Evolutionary conservation across 108 stramenopile genomes (phyloP), one percentile per base, ranked within the genome.

Genomic region (Skeletonema marinoi): DNA sequence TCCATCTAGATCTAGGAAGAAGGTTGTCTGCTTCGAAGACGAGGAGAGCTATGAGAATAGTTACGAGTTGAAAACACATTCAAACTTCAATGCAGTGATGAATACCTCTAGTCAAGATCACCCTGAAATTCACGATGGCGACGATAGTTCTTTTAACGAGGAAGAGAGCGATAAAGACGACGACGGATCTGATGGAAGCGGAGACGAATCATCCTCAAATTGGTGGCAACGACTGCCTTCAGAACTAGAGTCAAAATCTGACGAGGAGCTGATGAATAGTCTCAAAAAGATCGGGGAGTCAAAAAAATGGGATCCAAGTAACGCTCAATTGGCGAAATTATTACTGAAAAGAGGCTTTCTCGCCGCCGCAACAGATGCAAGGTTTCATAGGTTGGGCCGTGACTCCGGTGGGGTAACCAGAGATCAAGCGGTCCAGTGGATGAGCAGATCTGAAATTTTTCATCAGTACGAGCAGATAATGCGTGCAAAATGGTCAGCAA

Each of bases 11-110:
- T 38, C 48, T 0, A 39, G 32, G 63, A 66, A 71, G 33, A 75
- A 82, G 42, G 44, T 36, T 29, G 82, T 79, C 25, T 63, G 74
- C 38, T 79, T 83, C 42, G 73, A 66, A 32, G 72, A 72, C 29
- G 14, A 72, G 25, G 33, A 32, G 32, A 71, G 17, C 29, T 32
- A 35, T 38, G 32, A 56, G 10, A 9, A 69, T 32, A 29, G 3
- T 1, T 19, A 17, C n/a, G 67, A 59, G 32, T 51, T 51, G 44
- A 41, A 68, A 4, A 25, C 16, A 19, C 44, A 66, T 32, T 25
- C 31, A 21, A 48, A 42, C 6, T 38, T 30, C 29, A 11, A 25
- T 30, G 39, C 36, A 36, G 10, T 46, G 29, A 50, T 48, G 66
- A 73, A 61, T 56, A n/a, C 54, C 10, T 29, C 25, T 3, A 56